Evolutionary conservation across 2,329 filamentous ascomycete genomes (phyloP), one percentile per base, ranked within the genome.

Genomic region (Epichloe gansuensis): DNA sequence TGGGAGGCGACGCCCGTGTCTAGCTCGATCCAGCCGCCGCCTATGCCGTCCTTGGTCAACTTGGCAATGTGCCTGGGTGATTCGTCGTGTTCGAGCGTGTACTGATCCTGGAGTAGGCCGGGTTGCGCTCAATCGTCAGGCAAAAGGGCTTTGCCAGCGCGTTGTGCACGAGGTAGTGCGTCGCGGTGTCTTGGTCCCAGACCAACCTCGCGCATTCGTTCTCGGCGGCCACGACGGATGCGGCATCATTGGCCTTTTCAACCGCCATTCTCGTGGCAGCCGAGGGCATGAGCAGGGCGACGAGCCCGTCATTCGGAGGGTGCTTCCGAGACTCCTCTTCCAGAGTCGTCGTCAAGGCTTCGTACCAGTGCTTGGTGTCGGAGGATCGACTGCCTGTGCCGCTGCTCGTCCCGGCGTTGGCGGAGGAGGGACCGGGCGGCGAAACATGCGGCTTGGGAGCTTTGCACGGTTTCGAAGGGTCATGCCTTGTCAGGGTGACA

Each of bases 131-230:
- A 46, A 83, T 70, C 1, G 77, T 75, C 38, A 84, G 71, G 63
- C 78, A 76, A 62, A 85, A 85, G 0, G 81, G 81, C 43, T 78
- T 76, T n/a, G 77, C 76, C 17, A 84, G 72, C 0, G 80, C 77
- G 2, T 80, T 80, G 62, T 84, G 81, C 31, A 78, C 79, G n/a
- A 85, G 71, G 63, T 80, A 85, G 64, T 82, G 76, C 59, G 70
- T 76, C 5, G 68, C 65, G 53, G 71, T 75, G 61, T 85, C 81
- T 34, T 78, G 76, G 61, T 85, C 81, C 78, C 83, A 89, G n/a
- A 86, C 80, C 2, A 91, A 76, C 2, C 82, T 76, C 25, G 81
- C 86, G 59, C 80, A 82, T 67, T 89, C 85, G 35, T 78, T 75
- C 63, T 86, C 81, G 0, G 85, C 85, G 37, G 82, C 78, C 54